Evolutionary conservation across 164 flowering plant species (phyloP).

Genomic region (Annona cherimola): DNA sequence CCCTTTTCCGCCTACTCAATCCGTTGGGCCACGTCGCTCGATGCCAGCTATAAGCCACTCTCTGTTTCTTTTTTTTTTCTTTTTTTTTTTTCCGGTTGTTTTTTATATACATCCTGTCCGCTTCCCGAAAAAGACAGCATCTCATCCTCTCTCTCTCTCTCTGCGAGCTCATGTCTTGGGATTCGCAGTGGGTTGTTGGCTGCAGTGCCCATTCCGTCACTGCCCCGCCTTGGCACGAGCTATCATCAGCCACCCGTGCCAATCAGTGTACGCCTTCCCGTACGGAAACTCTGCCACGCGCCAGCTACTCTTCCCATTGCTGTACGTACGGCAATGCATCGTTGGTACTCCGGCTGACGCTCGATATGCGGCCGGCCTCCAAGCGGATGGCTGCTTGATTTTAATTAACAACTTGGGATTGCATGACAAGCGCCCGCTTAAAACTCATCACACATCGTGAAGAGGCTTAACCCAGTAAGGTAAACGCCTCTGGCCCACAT

Average conservation of each 20-base stretch:
- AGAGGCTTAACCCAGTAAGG: too few relatives aligned
- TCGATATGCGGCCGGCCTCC: too few relatives aligned
- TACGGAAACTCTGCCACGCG: background rate
- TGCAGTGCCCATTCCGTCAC: background rate
- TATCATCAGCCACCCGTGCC: background rate
- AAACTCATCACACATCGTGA: too few relatives aligned
- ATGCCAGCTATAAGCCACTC: slow-evolving; percentile 26
- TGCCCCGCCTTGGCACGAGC: background rate
- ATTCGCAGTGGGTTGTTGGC: slow-evolving; percentile 19
- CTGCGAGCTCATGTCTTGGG: too few relatives aligned
- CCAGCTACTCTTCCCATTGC: too few relatives aligned
- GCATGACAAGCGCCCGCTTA: too few relatives aligned
- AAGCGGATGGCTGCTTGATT: too few relatives aligned
- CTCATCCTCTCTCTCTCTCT: slow-evolving; percentile 6
- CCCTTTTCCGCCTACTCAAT: slow-evolving; percentile 20
- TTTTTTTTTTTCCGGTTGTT: too few relatives aligned
- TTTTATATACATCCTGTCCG: background rate
- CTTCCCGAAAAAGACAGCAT: slow-evolving; percentile 32
- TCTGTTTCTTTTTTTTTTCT: background rate
- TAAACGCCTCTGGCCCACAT: too few relatives aligned
- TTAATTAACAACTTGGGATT: too few relatives aligned
- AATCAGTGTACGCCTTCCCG: background rate
- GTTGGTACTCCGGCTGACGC: too few relatives aligned
- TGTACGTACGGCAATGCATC: too few relatives aligned
- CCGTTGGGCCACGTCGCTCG: slow-evolving; percentile 8